Base-by-base conservation (phyloP, 2,329 filamentous ascomycete genomes). In the Paracorniculantispora psalliotae region DNA sequence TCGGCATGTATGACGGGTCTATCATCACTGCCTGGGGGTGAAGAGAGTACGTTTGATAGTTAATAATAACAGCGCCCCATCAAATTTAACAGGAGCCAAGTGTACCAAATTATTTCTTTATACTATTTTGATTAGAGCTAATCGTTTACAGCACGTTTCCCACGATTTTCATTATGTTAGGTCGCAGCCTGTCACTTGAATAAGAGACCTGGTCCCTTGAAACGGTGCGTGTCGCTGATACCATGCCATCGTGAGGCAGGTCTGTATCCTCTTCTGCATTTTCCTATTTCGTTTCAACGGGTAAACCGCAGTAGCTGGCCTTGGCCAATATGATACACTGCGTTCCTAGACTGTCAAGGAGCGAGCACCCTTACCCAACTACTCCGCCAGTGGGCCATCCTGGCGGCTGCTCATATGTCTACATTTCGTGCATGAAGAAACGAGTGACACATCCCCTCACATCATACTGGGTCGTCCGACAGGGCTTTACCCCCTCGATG, bases 201-300 rank as follows among this genome's bases (percentile, higher is more conserved):
- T n/a, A n/a, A n/a, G n/a, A 13, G 46, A 2, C 26, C 52, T 21
- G 15, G 28, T 53, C 57, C 57, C 57, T 59, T 59, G 57, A 59
- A 59, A 59, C 57, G 21, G 28, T 25, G 41, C 15, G 9, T 21
- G 57, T 59, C 47, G 49, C 48, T 48, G 49, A 28, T 56, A 17
- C 28, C 53, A 52, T 35, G 46, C 10, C 33, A 39, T 49, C 54
- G 46, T 57, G 54, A 49, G 46, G 54, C 54, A 57, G 44, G 8
- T 25, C 39, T n/a, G n/a, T 47, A 19, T 37, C 26, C 51, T 19
- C 19, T 39, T 19, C n/a, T 19, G 2, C 2, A 3, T 13, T 57
- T 21, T 21, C 33, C 23, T 30, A 23, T 26, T 23, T 10, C 35
- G 46, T 49, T 57, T 50, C 17, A 25, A 43, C n/a, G 35, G 25